phyloP scores from a whole-genome alignment of 257 asterid species.

The Schizonepeta tenuifolia region DNA sequence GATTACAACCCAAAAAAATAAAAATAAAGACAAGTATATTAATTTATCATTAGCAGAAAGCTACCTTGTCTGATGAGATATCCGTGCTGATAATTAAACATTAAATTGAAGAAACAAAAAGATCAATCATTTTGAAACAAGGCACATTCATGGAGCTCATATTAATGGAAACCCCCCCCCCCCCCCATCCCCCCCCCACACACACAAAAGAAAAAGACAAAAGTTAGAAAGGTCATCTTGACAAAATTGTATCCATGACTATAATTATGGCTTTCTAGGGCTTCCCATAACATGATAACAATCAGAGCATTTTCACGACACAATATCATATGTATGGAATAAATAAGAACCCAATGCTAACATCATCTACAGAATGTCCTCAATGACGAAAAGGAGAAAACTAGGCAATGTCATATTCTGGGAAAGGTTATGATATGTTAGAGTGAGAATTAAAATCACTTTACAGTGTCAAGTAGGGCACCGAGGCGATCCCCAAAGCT shows the following conservation, averaged over 20 bases:
- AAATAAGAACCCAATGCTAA: background rate
- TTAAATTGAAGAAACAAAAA: background rate
- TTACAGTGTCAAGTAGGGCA: slow-evolving; percentile 92
- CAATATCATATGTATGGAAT: background rate
- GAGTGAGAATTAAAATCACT: slow-evolving; percentile 18
- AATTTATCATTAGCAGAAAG: slow-evolving; percentile 14
- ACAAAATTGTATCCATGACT: background rate
- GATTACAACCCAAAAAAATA: background rate
- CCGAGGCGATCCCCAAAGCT: slow-evolving; percentile 99
- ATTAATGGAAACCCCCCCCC: too few relatives aligned
- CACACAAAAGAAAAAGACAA: too few relatives aligned
- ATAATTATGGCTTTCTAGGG: background rate
- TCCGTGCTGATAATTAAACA: background rate
- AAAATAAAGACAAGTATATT: background rate
- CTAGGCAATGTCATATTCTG: slow-evolving; percentile 1
- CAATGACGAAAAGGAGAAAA: background rate
- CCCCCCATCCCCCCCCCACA: too few relatives aligned
- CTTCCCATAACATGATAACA: slow-evolving; percentile 9
- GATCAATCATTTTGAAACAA: background rate
- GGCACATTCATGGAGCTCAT: too few relatives aligned
- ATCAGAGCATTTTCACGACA: slow-evolving; percentile 13
- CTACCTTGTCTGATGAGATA: slow-evolving; percentile 21
- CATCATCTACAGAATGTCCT: slow-evolving; percentile 14
- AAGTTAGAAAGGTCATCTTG: background rate
- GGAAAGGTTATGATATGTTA: background rate